Evolutionary conservation across 1,284 basidiomycete genomes (phyloP).

Genomic region (Naganishia sp.): DNA sequence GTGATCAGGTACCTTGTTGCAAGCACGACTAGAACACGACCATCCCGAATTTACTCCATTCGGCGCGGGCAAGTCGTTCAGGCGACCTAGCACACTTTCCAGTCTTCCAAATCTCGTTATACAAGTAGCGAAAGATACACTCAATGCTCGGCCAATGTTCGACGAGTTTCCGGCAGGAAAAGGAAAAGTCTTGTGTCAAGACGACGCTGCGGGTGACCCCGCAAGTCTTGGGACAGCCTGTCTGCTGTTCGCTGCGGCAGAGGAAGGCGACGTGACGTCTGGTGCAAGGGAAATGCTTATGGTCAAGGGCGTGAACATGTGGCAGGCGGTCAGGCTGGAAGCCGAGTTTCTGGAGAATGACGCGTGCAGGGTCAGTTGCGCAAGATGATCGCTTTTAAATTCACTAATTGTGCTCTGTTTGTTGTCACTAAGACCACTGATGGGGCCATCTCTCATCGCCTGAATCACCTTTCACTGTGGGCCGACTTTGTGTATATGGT

Average conservation of each 20-base stretch:
- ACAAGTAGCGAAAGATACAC: neutral
- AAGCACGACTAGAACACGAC: slow-evolving; percentile 25
- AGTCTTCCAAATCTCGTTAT: neutral
- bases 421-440: slow-evolving; percentile 13
- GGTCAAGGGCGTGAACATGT: slow-evolving; percentile 2
- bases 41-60: slow-evolving; percentile 14
- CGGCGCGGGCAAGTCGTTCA: neutral
- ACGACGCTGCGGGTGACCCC: slow-evolving; percentile 27
- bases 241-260: slow-evolving; percentile 2
- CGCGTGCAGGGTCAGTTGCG: slow-evolving; percentile 8
- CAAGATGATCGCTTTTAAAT: neutral
- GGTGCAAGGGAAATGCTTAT: neutral
- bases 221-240: slow-evolving; percentile 24
- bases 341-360: slow-evolving; percentile 23
- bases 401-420: neutral
- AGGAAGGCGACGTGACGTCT: neutral
- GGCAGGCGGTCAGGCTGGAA: slow-evolving; percentile 16
- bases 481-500: slow-evolving; percentile 32
- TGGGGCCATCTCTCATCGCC: slow-evolving; percentile 30
- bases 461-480: slow-evolving; percentile 27
- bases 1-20: slow-evolving; percentile 7
- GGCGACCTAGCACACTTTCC: neutral
- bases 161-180: slow-evolving; percentile 23
- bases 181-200: slow-evolving; percentile 22
- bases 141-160: slow-evolving; percentile 5